These are phyloP conservation scores for Polyporus tsugae DNA, from an alignment of 1,284 basidiomycete genomes.

Conservation along the genomic window DNA sequence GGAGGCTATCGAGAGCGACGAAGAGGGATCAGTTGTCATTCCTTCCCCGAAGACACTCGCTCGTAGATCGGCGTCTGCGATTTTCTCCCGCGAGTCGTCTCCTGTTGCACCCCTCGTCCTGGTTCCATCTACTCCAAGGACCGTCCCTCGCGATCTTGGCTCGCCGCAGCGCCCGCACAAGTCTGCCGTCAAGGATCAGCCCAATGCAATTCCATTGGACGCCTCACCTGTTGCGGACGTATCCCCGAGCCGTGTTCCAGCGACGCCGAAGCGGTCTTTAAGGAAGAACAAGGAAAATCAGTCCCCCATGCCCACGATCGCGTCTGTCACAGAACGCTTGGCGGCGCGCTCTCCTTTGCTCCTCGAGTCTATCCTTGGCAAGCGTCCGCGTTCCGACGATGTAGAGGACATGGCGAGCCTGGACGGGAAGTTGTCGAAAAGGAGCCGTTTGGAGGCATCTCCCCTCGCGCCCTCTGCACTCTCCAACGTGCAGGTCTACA, in stretches of 20 bases:
- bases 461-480: conserved; percentile 19
- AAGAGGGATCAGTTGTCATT: conserved; percentile 28
- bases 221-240: conserved; percentile 30
- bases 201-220: neutral
- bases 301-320: conserved; percentile 43
- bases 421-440: conserved; percentile 41
- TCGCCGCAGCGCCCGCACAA: conserved; percentile 48
- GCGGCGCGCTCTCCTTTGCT: conserved; percentile 39
- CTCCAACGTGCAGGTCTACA: conserved; percentile 25
- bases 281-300: conserved; percentile 56
- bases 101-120: neutral
- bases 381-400: conserved; percentile 46
- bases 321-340: conserved; percentile 47
- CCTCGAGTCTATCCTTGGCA: conserved; percentile 47
- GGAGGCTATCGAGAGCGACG: conserved; percentile 31
- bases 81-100: conserved; percentile 15
- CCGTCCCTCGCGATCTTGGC: conserved; percentile 20
- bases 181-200: conserved; percentile 26
- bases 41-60: conserved; percentile 32
- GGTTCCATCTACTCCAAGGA: conserved; percentile 32
- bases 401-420: conserved; percentile 31
- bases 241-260: conserved; percentile 22
- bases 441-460: conserved; percentile 32
- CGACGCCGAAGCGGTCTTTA: conserved; percentile 38
- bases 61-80: conserved; percentile 16